phyloP scores from a whole-genome alignment of 805 yeast species.

The Jamesozyma hellenica region DNA sequence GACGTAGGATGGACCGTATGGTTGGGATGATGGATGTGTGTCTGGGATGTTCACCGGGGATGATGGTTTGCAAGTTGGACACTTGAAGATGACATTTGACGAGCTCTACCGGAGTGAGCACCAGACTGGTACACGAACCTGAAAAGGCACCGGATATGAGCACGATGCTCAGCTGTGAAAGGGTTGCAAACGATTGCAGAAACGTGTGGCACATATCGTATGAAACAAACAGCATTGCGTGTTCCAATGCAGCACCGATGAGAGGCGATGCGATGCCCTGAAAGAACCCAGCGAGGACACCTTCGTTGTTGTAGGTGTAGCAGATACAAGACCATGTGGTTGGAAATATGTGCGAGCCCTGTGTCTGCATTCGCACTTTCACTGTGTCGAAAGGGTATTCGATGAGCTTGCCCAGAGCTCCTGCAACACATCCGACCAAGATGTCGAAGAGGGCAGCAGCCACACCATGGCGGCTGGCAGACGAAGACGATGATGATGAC shows the following conservation, averaged over 20 bases:
- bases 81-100: slow-evolving; percentile 86
- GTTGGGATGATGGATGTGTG: slow-evolving; percentile 31
- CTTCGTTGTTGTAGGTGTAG: slow-evolving; percentile 58
- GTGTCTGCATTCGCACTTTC: slow-evolving; percentile 77
- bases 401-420: slow-evolving; percentile 71
- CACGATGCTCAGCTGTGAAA: slow-evolving; percentile 36
- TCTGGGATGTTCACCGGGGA: slow-evolving; percentile 15
- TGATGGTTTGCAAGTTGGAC: slow-evolving; percentile 23
- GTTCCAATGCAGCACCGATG: slow-evolving; percentile 84
- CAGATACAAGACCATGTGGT: slow-evolving; percentile 60
- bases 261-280: slow-evolving; percentile 73
- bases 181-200: slow-evolving; percentile 21
- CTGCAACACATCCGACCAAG: slow-evolving; percentile 42
- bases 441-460: slow-evolving; percentile 28
- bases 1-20: slow-evolving; percentile 34
- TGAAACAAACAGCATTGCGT: slow-evolving; percentile 65
- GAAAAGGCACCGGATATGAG: slow-evolving; percentile 69
- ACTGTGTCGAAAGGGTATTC: slow-evolving; percentile 92
- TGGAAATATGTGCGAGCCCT: slow-evolving; percentile 45
- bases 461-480: not conserved
- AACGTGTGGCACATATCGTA: slow-evolving; percentile 41
- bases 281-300: slow-evolving; percentile 61
- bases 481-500: no score
- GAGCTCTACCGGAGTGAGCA: slow-evolving; percentile 85
- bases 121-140: slow-evolving; percentile 73